Base-by-base conservation (phyloP, 108 stramenopile genomes). In the Pseudonitzschia multiseries region DNA sequence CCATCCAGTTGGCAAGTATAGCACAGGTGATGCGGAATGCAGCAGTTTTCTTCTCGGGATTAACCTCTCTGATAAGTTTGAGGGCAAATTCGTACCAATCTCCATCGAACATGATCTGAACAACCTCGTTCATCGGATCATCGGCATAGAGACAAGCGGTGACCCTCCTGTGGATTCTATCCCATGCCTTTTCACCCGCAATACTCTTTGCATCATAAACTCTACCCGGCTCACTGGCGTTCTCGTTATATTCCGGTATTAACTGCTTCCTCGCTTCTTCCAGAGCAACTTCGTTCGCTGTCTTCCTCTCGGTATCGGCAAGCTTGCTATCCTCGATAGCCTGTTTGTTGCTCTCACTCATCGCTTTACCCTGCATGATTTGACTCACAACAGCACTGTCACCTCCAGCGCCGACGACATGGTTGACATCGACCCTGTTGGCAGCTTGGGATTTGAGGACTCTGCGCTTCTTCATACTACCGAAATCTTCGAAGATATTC, bases 401-500 rank as follows among this genome's bases (percentile, higher is more conserved):
- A 10, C 72, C 59, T 22, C 93, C 90, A 36, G 90, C 86, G 44
- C 90, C 91, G 32, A 93, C 79, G 33, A 96, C 92, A 53, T 78
- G 73, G 53, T 93, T 78, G 29, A 89, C 73, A 72, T 89, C 85
- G n/a, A 96, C 91, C 32, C 80, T 69, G 80, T 96, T 96, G 24
- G 94, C 90, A 2, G 79, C 87, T 68, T 89, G 81, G 15, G 79
- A 81, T 52, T 81, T 83, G 76, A 96, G 81, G 20, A 88, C 92
- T 74, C 79, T 85, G 59, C 86, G 87, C 64, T 96, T 96, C 83
- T 96, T 96, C 69, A 81, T 56, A 33, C 75, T 78, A 20, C 94
- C 92, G 71, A 96, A 96, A 59, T 86, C 86, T 68, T 88, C 84
- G 69, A 87, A 91, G 8, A 96, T 76, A 59, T 79, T 64, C n/a